A percentile compares a stretch with the other conserved stretches of the same genome.
Evolutionary conservation across 2,329 filamentous ascomycete genomes (phyloP).

Genomic region (Aspergillus sp.): DNA sequence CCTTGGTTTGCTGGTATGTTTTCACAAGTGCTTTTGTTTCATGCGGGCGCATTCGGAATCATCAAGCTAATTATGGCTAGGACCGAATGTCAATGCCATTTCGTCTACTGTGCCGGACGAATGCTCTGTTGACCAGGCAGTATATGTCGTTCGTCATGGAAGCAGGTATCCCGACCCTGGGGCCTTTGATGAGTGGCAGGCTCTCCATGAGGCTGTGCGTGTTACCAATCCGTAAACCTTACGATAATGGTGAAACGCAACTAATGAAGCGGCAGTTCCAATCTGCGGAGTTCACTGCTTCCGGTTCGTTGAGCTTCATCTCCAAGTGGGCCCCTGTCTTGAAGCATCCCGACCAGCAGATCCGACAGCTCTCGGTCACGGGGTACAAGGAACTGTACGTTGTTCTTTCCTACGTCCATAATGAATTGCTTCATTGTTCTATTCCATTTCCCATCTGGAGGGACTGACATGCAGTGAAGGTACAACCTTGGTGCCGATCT

Average conservation of each 20-base stretch:
- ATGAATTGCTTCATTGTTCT: too few relatives aligned
- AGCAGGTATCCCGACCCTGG: conserved; percentile 63
- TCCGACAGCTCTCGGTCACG: conserved; percentile 59
- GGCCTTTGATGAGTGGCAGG: conserved; percentile 58
- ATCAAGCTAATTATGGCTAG: conserved; percentile 28
- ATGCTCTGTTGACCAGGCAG: conserved; percentile 61
- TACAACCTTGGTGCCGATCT: conserved; percentile 18
- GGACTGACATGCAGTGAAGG: conserved; percentile 27
- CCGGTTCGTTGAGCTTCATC: conserved; percentile 57
- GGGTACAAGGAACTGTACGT: conserved; percentile 58
- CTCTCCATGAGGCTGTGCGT: conserved; percentile 28
- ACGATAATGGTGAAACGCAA: too few relatives aligned
- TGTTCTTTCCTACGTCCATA: neutral
- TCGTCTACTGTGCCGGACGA: conserved; percentile 54
- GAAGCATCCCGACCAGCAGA: conserved; percentile 55
- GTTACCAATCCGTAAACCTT: neutral
- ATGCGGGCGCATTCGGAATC: neutral
- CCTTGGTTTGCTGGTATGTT: conserved; percentile 53
- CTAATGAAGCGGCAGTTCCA: conserved; percentile 42
- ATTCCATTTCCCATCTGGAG: too few relatives aligned
- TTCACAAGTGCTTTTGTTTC: too few relatives aligned
- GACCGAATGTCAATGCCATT: conserved; percentile 58
- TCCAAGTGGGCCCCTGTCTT: conserved; percentile 59
- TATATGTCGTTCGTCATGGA: conserved; percentile 61
- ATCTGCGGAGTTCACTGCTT: conserved; percentile 53